These are phyloP conservation scores for Trebouxiophyceae sp. DNA, from an alignment of 163 green algal species.

Conservation along the genomic window DNA sequence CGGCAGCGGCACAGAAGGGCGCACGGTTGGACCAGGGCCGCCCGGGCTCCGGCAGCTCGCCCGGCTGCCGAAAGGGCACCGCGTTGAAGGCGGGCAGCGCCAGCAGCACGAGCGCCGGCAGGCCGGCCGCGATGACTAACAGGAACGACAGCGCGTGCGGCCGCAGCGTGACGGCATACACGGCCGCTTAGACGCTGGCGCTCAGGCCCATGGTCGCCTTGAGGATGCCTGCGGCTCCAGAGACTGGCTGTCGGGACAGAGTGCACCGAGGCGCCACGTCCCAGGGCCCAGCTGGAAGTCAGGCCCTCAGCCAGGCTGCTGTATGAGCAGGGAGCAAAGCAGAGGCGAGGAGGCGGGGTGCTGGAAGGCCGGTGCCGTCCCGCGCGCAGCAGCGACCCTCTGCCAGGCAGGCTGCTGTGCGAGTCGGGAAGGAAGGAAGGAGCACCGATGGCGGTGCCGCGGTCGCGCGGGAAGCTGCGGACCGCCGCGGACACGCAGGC, in stretches of 20 bases:
- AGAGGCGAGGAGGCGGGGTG: too few species aligned
- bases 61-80: constrained; percentile 27
- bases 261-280: too few species aligned
- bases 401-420: too few species aligned
- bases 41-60: not conserved
- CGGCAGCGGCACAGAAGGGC: too few species aligned
- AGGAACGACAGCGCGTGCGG: constrained; percentile 25
- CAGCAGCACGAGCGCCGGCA: constrained; percentile 9
- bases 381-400: too few species aligned
- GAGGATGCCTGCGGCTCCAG: constrained; percentile 5
- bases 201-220: constrained; percentile 11
- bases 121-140: constrained; percentile 24
- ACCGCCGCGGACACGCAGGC: constrained; percentile 32
- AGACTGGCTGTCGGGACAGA: too few species aligned
- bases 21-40: not conserved
- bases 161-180: constrained; percentile 27
- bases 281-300: too few species aligned
- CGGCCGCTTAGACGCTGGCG: constrained; percentile 17
- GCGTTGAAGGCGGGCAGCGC: constrained; percentile 27
- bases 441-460: constrained; percentile 37
- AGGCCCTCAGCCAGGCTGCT: too few species aligned
- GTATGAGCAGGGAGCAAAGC: too few species aligned
- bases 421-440: too few species aligned
- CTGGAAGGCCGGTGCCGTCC: too few species aligned
- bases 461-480: constrained; percentile 34